Percentiles rank a stretch among this genome's conserved stretches.
phyloP scores from a whole-genome alignment of 768 basidiomycete species.

The Termitomyces sp. region DNA sequence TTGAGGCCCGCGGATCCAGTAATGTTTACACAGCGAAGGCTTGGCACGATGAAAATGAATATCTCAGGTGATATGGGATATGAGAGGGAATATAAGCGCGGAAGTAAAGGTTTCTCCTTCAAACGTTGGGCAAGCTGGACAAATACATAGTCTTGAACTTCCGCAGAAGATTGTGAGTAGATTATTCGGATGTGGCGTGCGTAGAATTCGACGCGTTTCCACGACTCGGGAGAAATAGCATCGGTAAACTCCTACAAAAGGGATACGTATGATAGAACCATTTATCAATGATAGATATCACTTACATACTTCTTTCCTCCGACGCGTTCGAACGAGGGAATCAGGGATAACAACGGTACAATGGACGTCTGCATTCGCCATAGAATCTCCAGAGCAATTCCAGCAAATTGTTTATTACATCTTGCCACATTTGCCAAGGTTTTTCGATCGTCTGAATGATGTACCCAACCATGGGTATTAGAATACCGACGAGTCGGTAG shows the following conservation, averaged over 20 bases:
- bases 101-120: not conserved
- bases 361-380: not conserved
- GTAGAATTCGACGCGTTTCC: not conserved
- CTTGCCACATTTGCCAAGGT: not conserved
- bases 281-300: too few species aligned
- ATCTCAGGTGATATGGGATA: not conserved
- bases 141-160: not conserved
- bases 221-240: not conserved
- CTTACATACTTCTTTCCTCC: not conserved
- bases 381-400: not conserved
- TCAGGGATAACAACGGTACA: not conserved
- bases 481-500: not conserved
- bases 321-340: not conserved
- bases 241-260: not conserved
- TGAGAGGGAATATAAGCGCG: not conserved
- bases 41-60: not conserved
- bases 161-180: not conserved
- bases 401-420: not conserved
- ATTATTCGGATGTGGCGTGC: not conserved
- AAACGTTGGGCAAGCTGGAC: not conserved
- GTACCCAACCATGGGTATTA: not conserved
- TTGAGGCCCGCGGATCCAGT: not conserved
- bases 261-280: not conserved
- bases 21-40: slow-evolving; percentile 1
- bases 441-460: not conserved